Conservation (phyloP, 208 protist species). For the Wallacemonas collosoma region DNA sequence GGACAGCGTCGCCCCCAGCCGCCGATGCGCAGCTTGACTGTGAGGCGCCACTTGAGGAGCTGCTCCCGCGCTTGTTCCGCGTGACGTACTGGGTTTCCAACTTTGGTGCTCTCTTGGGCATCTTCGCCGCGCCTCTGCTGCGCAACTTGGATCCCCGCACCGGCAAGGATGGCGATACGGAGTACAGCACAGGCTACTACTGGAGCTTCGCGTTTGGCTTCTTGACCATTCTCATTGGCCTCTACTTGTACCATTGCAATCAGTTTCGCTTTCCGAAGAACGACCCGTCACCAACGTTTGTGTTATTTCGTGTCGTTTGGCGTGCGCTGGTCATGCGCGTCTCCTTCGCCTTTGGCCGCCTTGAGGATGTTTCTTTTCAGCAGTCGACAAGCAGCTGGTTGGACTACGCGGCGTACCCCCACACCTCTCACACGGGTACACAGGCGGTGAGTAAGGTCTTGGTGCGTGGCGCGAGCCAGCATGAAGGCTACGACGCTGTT, state of each 20-base stretch:
- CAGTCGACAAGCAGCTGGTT: background rate
- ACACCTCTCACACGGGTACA: background rate
- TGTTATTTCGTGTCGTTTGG: slow-evolving; percentile 48
- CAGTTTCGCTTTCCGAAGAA: slow-evolving; percentile 32
- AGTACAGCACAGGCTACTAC: slow-evolving; percentile 68
- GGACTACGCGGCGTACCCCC: slow-evolving; percentile 20
- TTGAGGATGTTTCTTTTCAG: slow-evolving; percentile 23
- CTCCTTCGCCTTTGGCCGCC: slow-evolving; percentile 24
- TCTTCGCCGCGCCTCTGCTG: slow-evolving; percentile 56
- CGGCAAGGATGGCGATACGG: slow-evolving; percentile 26
- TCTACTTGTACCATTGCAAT: slow-evolving; percentile 21
- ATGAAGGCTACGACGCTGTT: background rate
- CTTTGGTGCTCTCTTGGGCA: slow-evolving; percentile 52
- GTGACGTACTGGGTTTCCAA: slow-evolving; percentile 63
- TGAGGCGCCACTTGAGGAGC: slow-evolving; percentile 22
- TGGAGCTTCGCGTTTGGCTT: slow-evolving; percentile 48
- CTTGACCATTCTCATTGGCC: slow-evolving; percentile 37
- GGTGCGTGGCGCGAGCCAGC: background rate
- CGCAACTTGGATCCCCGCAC: slow-evolving; percentile 38
- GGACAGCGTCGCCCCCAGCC: background rate
- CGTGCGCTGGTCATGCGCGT: slow-evolving; percentile 30
- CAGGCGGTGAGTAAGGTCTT: background rate
- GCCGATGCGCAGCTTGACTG: background rate
- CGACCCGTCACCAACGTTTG: slow-evolving; percentile 39
- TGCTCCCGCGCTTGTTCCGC: slow-evolving; percentile 53